A percentile compares a stretch with the other conserved stretches of the same genome.
Conservation (phyloP, 208 protist species). For the Leishmania tropica region DNA sequence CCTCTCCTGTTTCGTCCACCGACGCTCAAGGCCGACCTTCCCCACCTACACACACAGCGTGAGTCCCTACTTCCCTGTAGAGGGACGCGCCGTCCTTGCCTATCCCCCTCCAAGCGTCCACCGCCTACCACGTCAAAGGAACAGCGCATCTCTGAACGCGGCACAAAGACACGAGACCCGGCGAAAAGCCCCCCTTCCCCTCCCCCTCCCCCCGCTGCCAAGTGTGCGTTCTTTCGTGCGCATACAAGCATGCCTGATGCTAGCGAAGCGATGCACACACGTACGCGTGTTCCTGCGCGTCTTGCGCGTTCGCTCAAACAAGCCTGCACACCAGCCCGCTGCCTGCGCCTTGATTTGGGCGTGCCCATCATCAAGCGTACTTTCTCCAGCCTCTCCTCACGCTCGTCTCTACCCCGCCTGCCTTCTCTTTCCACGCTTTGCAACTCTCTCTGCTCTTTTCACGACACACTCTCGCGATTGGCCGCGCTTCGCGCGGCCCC, state of each 20-base stretch:
- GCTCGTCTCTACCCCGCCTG: not conserved
- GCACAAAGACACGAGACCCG: not conserved
- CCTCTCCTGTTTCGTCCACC: not conserved
- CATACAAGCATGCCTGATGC: not conserved
- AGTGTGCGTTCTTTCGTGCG: not conserved
- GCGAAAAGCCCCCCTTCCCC: not conserved
- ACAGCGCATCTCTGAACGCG: not conserved
- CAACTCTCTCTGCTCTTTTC: not conserved
- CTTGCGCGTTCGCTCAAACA: not conserved
- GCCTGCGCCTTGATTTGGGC: not conserved
- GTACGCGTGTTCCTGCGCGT: not conserved
- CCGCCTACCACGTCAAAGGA: not conserved
- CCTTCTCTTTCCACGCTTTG: not conserved
- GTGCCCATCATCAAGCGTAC: not conserved
- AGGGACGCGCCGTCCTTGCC: too few species aligned
- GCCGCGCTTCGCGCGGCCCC: not conserved
- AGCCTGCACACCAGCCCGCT: not conserved
- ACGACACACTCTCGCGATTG: not conserved
- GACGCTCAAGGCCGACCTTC: not conserved
- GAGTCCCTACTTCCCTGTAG: not conserved
- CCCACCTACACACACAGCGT: not conserved
- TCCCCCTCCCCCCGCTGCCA: not conserved
- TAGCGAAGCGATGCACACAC: not conserved
- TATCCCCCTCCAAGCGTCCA: not conserved
- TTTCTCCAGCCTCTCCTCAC: not conserved